Evolutionary conservation across 306 rosid genomes (phyloP).

Genomic region (Vicia faba): DNA sequence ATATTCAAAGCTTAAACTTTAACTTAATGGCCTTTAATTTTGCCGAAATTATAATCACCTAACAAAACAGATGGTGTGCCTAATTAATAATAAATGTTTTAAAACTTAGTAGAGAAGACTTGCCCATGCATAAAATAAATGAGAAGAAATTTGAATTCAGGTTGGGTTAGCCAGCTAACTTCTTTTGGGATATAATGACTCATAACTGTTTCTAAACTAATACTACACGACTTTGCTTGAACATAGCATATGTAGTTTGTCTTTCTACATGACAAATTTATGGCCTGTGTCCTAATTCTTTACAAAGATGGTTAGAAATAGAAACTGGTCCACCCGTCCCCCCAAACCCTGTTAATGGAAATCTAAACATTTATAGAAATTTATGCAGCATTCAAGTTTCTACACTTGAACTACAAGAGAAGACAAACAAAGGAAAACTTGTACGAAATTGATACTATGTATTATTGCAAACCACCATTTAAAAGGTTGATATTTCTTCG

Average conservation of each 20-base stretch:
- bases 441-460: not conserved
- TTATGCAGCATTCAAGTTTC: not conserved
- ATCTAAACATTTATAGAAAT: not conserved
- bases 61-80: too few species aligned
- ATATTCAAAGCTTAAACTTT: too few species aligned
- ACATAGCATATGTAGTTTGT: slow-evolving; percentile 37
- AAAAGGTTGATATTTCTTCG: not conserved
- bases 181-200: slow-evolving; percentile 30
- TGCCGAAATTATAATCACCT: too few species aligned
- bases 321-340: slow-evolving; percentile 29
- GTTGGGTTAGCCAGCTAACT: slow-evolving; percentile 29
- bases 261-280: slow-evolving; percentile 26
- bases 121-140: not conserved
- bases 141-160: slow-evolving; percentile 22
- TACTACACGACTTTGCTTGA: not conserved
- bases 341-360: slow-evolving; percentile 15
- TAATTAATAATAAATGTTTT: slow-evolving; percentile 10
- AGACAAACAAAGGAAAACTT: not conserved
- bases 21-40: too few species aligned
- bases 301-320: slow-evolving; percentile 15
- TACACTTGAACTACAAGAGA: not conserved
- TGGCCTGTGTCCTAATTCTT: slow-evolving; percentile 24
- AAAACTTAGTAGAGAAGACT: too few species aligned
- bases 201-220: slow-evolving; percentile 8
- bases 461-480: not conserved